phyloP scores from a whole-genome alignment of 345 rosid species.

The Mercurialis annua region DNA sequence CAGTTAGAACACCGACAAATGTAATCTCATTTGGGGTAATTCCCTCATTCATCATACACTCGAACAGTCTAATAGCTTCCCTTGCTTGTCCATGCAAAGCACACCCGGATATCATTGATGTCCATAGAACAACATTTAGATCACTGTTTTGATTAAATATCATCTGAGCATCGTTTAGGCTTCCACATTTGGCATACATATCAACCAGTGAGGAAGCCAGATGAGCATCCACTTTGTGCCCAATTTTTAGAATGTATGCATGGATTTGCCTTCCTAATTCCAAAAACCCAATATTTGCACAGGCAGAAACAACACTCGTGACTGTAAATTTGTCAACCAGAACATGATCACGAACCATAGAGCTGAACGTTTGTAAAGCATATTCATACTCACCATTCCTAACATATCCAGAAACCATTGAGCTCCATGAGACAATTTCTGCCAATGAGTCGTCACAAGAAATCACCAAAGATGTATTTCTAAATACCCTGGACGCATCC shows the following conservation, averaged over 20 bases:
- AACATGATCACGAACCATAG: conserved; percentile 31
- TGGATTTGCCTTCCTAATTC: conserved; percentile 43
- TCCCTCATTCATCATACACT: conserved; percentile 32
- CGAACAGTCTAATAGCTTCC: conserved; percentile 37
- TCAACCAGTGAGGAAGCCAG: conserved; percentile 44
- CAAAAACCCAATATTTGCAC: conserved; percentile 37
- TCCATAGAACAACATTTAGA: conserved; percentile 40
- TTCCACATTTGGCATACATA: conserved; percentile 55
- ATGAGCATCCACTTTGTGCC: conserved; percentile 43
- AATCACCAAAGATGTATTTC: conserved; percentile 11
- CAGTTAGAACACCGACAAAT: conserved; percentile 49
- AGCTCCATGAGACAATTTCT: conserved; percentile 38
- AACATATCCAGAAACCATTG: conserved; percentile 53
- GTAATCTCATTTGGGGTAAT: conserved; percentile 44
- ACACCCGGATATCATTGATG: conserved; percentile 47
- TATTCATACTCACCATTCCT: conserved; percentile 31
- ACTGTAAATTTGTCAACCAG: conserved; percentile 38
- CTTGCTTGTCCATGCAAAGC: conserved; percentile 47
- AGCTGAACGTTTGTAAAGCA: conserved; percentile 37
- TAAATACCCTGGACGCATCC: conserved; percentile 28
- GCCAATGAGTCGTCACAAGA: conserved; percentile 18
- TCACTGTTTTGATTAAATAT: conserved; percentile 32
- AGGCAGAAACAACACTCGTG: conserved; percentile 49
- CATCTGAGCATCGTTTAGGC: conserved; percentile 36
- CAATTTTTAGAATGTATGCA: conserved; percentile 43